These are phyloP conservation scores for Discostella pseudostelligera DNA, from an alignment of 108 stramenopile species.

Conservation along the genomic window DNA sequence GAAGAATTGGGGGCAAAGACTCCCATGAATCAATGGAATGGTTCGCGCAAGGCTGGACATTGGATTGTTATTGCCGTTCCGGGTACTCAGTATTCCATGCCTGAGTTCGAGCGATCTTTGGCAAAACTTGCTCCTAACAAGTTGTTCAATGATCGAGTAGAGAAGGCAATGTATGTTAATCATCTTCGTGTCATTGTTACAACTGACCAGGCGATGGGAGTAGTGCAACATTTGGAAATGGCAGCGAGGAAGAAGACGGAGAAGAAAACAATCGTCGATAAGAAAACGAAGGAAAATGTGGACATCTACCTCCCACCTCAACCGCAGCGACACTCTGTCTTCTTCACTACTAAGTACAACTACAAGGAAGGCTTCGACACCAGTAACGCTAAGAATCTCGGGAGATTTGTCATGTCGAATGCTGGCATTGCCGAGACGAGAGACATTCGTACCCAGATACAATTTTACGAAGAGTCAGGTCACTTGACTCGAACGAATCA, in stretches of 20 bases:
- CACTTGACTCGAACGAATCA: slow-evolving; percentile 32
- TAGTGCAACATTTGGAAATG: slow-evolving; percentile 32
- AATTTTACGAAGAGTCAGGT: slow-evolving; percentile 50
- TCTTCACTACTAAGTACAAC: slow-evolving; percentile 28
- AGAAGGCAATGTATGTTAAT: slow-evolving; percentile 57
- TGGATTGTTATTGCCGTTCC: slow-evolving; percentile 58
- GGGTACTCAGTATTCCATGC: slow-evolving; percentile 39
- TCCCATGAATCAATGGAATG: slow-evolving; percentile 47
- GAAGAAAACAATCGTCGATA: slow-evolving; percentile 28
- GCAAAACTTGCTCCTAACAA: slow-evolving; percentile 58
- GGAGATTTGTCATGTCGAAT: slow-evolving; percentile 41
- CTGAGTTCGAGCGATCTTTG: slow-evolving; percentile 58
- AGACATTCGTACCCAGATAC: slow-evolving; percentile 43
- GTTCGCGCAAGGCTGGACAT: slow-evolving; percentile 43
- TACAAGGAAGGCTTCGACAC: slow-evolving; percentile 18
- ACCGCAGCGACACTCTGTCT: slow-evolving; percentile 44
- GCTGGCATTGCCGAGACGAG: slow-evolving; percentile 36
- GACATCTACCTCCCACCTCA: slow-evolving; percentile 26
- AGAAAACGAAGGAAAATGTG: slow-evolving; percentile 19
- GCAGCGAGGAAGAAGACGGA: slow-evolving; percentile 19
- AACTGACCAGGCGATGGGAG: slow-evolving; percentile 41
- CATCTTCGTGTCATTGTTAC: slow-evolving; percentile 33
- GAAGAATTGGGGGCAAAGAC: slow-evolving; percentile 8
- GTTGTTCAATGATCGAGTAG: slow-evolving; percentile 51
- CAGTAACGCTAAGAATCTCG: slow-evolving; percentile 32